phyloP scores from a whole-genome alignment of 2,329 filamentous ascomycete genomes.

The Ilyonectria sp. region DNA sequence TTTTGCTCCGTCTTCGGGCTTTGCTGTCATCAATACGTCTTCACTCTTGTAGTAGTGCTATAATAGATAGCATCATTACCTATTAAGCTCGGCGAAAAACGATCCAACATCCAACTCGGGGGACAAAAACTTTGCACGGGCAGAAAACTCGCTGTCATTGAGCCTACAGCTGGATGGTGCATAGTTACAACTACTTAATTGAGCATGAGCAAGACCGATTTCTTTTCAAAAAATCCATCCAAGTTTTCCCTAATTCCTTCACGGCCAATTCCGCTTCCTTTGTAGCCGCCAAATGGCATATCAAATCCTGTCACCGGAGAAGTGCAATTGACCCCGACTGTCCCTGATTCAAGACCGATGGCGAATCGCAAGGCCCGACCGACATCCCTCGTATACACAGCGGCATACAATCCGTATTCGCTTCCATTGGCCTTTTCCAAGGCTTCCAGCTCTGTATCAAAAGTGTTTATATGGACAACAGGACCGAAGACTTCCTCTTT shows the following conservation, averaged over 20 bases:
- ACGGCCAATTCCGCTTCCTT: not conserved
- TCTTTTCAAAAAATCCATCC: slow-evolving; percentile 3
- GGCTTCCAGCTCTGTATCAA: not conserved
- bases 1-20: no score
- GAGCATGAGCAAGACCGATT: not conserved
- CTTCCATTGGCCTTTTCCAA: not conserved
- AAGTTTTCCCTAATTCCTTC: not conserved
- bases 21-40: no score
- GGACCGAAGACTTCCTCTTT: not conserved
- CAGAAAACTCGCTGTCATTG: no score
- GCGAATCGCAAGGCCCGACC: slow-evolving; percentile 1
- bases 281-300: slow-evolving; percentile 8
- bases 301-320: not conserved
- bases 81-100: no score
- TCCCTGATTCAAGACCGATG: slow-evolving; percentile 2
- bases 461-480: not conserved
- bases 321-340: not conserved
- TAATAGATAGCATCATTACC: no score
- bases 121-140: no score
- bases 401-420: not conserved
- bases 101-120: no score
- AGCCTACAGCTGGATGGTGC: no score
- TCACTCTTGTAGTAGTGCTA: no score
- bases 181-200: not conserved
- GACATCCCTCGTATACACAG: not conserved